Conservation (phyloP, 116 monocot species). For the Cymodocea nodosa region DNA sequence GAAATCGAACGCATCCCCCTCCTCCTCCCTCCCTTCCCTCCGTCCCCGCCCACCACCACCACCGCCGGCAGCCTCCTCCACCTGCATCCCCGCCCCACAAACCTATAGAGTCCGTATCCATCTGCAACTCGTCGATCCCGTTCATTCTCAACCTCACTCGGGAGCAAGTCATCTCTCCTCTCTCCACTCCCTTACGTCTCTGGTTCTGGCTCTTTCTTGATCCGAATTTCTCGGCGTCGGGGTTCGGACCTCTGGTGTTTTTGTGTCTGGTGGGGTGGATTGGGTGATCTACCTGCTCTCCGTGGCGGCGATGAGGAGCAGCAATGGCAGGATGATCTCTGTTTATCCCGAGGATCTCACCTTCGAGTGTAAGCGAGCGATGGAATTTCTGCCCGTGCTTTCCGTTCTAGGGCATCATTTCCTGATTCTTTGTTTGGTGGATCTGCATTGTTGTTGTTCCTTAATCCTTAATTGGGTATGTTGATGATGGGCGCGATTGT, state of each 20-base stretch:
- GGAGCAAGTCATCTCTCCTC: neutral
- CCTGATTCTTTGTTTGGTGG: neutral
- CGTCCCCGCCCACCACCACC: neutral
- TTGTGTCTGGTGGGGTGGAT: neutral
- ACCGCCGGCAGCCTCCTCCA: neutral
- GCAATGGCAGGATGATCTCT: conserved; percentile 47
- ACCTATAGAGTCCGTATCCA: neutral
- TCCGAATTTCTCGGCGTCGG: neutral
- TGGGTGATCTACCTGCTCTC: neutral
- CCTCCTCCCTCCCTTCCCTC: neutral
- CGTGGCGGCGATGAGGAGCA: conserved; percentile 24
- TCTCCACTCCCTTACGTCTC: neutral
- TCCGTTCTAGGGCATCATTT: neutral
- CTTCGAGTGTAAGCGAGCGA: conserved; percentile 42
- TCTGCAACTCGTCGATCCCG: neutral
- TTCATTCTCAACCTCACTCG: neutral
- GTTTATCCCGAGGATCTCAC: conserved; percentile 74
- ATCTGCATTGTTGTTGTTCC: neutral
- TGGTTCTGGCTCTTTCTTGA: neutral
- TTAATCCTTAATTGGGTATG: no score
- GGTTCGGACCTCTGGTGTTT: neutral
- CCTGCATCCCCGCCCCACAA: neutral
- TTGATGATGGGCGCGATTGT: neutral
- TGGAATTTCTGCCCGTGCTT: neutral
- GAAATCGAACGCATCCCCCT: no score